phyloP scores from a whole-genome alignment of 208 protist genomes.

The Crithidia fasciculata region DNA sequence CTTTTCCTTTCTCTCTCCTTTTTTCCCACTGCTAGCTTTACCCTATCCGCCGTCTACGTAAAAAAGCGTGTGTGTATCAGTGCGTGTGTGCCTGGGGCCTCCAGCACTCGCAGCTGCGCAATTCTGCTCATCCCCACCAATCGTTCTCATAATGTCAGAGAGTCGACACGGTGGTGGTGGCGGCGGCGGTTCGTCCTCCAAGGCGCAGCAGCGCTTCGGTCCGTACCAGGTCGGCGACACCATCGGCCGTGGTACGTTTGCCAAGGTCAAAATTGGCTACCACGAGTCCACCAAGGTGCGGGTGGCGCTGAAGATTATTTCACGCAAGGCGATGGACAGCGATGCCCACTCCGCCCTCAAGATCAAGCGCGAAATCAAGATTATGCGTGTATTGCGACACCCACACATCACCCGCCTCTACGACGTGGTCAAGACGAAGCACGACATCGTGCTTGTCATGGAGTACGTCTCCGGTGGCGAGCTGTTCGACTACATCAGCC shows the following conservation, averaged over 20 bases:
- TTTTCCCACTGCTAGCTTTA: no score
- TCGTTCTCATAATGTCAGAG: slow-evolving; percentile 21
- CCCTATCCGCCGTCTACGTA: no score
- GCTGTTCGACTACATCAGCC: slow-evolving; percentile 98
- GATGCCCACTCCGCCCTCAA: slow-evolving; percentile 88
- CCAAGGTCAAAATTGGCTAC: slow-evolving; percentile 91
- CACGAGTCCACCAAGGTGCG: slow-evolving; percentile 94
- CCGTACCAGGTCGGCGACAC: slow-evolving; percentile 85
- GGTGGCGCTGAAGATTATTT: slow-evolving; percentile 86
- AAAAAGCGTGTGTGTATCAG: no score
- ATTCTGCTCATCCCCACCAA: background rate
- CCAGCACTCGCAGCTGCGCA: no score
- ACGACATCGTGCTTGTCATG: slow-evolving; percentile 98
- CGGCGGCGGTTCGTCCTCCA: slow-evolving; percentile 11
- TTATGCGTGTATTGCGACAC: slow-evolving; percentile 97
- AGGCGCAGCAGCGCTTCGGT: slow-evolving; percentile 72
- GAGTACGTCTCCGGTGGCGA: slow-evolving; percentile 98
- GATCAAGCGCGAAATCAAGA: slow-evolving; percentile 96
- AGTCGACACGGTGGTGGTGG: slow-evolving; percentile 5
- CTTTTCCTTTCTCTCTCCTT: no score
- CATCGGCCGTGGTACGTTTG: slow-evolving; percentile 83
- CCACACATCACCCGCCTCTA: slow-evolving; percentile 98
- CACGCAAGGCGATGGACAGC: slow-evolving; percentile 73
- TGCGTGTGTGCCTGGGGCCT: no score
- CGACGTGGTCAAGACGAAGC: slow-evolving; percentile 95